Base-by-base conservation (phyloP, 352 stramenopile genomes). In the Pythium sp. region DNA sequence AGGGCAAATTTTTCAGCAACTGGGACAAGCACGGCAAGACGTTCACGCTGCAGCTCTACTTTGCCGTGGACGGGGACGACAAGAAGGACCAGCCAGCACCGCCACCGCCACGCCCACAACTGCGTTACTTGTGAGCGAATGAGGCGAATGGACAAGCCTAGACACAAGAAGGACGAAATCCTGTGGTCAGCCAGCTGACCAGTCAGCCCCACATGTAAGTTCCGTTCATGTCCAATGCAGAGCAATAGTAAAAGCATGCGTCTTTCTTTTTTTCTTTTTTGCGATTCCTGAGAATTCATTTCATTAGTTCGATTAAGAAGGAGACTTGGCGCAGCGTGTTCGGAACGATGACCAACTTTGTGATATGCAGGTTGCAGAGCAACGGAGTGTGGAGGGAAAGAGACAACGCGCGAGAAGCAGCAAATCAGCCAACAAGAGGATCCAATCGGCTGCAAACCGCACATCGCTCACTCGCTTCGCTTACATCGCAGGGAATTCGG, bases 401-500 rank as follows among this genome's bases (percentile, higher is more conserved):
- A 51, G 43, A n/a, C 41, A 12, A 34, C 15, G 53, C 53, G 53
- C 8, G 24, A 26, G 7, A 2, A 32, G 14, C 54, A 59, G 15
- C 28, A 26, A 26, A 26, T 26, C 54, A 24, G 5, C 28, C 28
- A 59, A 18, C 28, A 8, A 6, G 15, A 26, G 15, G 14, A 4
- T 11, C 15, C n/a, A n/a, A 24, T 30, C 20, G 47, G 28, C 47
- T 30, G 47, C 47, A 22, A 3, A 3, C 6, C n/a, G 47, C 47
- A 20, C 20, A 24, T 46, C 55, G 18, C 34, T 47, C 28, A 26
- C 18, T 26, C 34, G 11, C 56, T 32, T 18, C 38, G 26, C 68
- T 98, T 98, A 99, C 97, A 99, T 99, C 60, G 97, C 97, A 30
- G 97, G 97, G 77, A 99, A 99, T 61, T 99, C 95, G 62, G 89